Evolutionary conservation across 371 early-diverging fungal species (phyloP), one percentile per base, ranked within the genome.

Genomic region (Rhizopus arrhizus): DNA sequence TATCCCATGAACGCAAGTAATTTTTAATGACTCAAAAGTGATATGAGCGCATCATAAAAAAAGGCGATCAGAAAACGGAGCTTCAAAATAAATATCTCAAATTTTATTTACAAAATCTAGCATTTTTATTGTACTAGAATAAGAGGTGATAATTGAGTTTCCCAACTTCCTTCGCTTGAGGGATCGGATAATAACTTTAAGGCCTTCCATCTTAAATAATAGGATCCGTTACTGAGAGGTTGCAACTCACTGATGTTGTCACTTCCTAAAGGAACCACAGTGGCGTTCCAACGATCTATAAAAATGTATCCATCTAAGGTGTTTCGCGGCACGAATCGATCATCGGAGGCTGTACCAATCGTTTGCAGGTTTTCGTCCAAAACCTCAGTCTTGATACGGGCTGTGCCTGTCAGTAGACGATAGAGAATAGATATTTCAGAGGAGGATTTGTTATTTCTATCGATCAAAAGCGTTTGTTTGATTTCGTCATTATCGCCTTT

Each of bases 141-240:
- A 16, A 59, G 62, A 46, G 58, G 46, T 38, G 68, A 68, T 2
- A 59, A 8, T 16, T 36, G 28, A 10, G 57, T 59, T 29, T 52
- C 53, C 68, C 68, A 68, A 43, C 68, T 63, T 2, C 51, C 53
- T 15, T 42, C 41, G 5, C 31, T 15, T 3, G n/a, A 5, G 47
- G 68, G 57, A 59, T 63, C 64, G 8, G 68, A 62, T 45, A 68
- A 33, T 10, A 68, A 34, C 40, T 57, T 59, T 10, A 63, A 53
- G 5, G 63, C 68, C 36, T 59, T 68, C 48, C 56, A 68, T 51
- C 45, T 36, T 36, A 68, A 52, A 43, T 62, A 56, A 51, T 68
- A 68, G 32, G 56, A 29, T 1, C 68, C 68, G 8, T 52, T 15
- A 9, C 49, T 11, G 4, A 68, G 33, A 13, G 47, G 34, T 3